Percentiles rank a stretch among this genome's conserved stretches.
These are phyloP conservation scores for Metarhizium album DNA, from an alignment of 2,329 filamentous ascomycete genomes.

Conservation along the genomic window DNA sequence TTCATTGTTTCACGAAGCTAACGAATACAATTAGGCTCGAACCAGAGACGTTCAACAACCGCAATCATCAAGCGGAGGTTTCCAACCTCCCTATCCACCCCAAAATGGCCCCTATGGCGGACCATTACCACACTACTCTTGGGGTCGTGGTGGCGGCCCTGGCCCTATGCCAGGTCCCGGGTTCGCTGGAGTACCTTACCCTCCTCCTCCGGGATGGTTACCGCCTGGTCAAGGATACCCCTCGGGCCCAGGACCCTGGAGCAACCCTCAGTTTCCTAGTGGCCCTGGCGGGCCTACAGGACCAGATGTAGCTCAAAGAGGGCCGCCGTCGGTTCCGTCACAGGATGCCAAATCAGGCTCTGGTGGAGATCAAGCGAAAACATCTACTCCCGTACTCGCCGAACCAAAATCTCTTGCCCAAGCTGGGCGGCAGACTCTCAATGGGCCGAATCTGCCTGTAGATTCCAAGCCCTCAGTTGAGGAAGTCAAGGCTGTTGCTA, in stretches of 20 bases:
- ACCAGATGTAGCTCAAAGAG: slow-evolving; percentile 44
- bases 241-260: slow-evolving; percentile 51
- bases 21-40: slow-evolving; percentile 26
- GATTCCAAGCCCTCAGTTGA: slow-evolving; percentile 55
- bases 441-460: slow-evolving; percentile 52
- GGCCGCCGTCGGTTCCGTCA: slow-evolving; percentile 32
- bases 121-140: slow-evolving; percentile 40
- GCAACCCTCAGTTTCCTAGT: slow-evolving; percentile 50
- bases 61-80: slow-evolving; percentile 24
- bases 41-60: slow-evolving; percentile 24
- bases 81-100: slow-evolving; percentile 31
- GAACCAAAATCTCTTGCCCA: slow-evolving; percentile 44
- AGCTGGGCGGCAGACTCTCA: slow-evolving; percentile 32
- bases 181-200: slow-evolving; percentile 68
- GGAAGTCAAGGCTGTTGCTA: slow-evolving; percentile 33
- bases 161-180: slow-evolving; percentile 47
- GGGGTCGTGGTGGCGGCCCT: slow-evolving; percentile 41
- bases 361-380: slow-evolving; percentile 36
- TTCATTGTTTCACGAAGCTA: slow-evolving; percentile 8
- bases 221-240: slow-evolving; percentile 68
- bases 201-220: slow-evolving; percentile 68
- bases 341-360: slow-evolving; percentile 36
- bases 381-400: slow-evolving; percentile 33
- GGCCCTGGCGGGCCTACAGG: slow-evolving; percentile 46
- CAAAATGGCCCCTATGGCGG: slow-evolving; percentile 37